Evolutionary conservation across 1,284 basidiomycete species (phyloP).

Genomic region (Neonothopanus nambi): DNA sequence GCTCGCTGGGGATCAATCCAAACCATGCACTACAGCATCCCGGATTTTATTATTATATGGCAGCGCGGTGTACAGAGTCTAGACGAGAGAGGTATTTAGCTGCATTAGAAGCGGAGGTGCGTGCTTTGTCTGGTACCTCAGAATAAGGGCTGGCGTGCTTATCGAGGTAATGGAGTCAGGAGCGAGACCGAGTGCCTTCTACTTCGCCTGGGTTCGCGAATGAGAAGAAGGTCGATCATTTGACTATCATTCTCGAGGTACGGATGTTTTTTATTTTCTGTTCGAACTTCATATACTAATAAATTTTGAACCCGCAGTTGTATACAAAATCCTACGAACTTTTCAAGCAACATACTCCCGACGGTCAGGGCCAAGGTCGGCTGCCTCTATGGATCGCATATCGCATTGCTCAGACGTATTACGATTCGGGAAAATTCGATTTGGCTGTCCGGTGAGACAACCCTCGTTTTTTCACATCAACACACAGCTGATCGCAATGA

Average conservation of each 20-base stretch:
- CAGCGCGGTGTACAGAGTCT: constrained; percentile 80
- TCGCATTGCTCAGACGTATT: constrained; percentile 84
- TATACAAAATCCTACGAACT: constrained; percentile 90
- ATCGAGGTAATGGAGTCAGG: neutral
- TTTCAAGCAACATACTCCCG: constrained; percentile 71
- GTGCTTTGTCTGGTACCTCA: constrained; percentile 18
- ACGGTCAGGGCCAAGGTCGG: constrained; percentile 58
- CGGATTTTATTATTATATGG: constrained; percentile 89
- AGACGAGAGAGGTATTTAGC: constrained; percentile 67
- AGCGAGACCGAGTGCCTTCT: neutral
- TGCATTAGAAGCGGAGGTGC: constrained; percentile 60
- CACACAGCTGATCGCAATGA: neutral
- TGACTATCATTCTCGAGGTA: constrained; percentile 52
- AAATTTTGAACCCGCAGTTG: constrained; percentile 46
- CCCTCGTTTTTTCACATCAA: neutral
- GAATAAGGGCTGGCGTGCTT: neutral
- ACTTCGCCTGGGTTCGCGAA: constrained; percentile 69
- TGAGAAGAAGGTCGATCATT: constrained; percentile 89
- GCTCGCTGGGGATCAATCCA: constrained; percentile 65
- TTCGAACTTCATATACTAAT: neutral
- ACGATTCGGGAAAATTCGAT: constrained; percentile 74
- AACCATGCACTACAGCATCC: constrained; percentile 81
- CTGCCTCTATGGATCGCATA: constrained; percentile 84
- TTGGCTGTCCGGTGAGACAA: constrained; percentile 71
- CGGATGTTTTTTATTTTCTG: too few relatives aligned